Conservation (phyloP, 345 rosid species). For the Pseudoturritis turrita region DNA sequence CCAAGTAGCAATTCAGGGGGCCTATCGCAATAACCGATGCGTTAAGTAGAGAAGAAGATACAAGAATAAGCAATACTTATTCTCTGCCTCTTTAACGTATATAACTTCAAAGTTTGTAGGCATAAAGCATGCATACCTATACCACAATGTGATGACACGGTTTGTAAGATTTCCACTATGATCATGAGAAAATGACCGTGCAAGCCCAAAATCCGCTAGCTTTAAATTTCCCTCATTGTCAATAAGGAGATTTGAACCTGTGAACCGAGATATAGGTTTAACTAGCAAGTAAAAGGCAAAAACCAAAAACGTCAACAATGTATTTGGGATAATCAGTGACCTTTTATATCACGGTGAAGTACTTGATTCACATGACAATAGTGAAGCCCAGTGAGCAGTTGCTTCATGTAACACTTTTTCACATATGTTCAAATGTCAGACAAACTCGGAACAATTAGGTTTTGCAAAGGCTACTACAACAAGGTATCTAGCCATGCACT, state of each 20-base stretch:
- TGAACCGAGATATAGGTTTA: conserved; percentile 30
- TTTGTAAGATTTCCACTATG: conserved; percentile 82
- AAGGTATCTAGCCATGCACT: conserved; percentile 23
- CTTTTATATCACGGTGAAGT: conserved; percentile 98
- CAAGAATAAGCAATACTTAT: not conserved
- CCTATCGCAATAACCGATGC: conserved; percentile 34
- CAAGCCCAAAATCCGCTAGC: conserved; percentile 98
- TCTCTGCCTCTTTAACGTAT: not conserved
- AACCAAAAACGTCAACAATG: not conserved
- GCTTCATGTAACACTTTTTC: conserved; percentile 91
- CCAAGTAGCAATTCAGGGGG: conserved; percentile 98
- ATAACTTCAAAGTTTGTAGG: not conserved
- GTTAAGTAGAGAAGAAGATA: not conserved
- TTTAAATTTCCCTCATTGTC: conserved; percentile 95
- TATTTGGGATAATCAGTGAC: conserved; percentile 25
- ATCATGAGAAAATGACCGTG: conserved; percentile 76
- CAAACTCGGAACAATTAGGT: conserved; percentile 12
- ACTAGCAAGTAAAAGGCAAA: not conserved
- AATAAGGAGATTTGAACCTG: conserved; percentile 96
- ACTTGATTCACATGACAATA: conserved; percentile 95
- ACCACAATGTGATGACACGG: conserved; percentile 96
- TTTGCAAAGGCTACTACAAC: conserved; percentile 21
- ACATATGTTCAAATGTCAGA: conserved; percentile 24
- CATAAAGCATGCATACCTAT: conserved; percentile 53
- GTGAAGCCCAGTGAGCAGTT: conserved; percentile 93